Evolutionary conservation across 2,329 filamentous ascomycete species (phyloP).

Genomic region (Cephalotrichum gorgonifer): DNA sequence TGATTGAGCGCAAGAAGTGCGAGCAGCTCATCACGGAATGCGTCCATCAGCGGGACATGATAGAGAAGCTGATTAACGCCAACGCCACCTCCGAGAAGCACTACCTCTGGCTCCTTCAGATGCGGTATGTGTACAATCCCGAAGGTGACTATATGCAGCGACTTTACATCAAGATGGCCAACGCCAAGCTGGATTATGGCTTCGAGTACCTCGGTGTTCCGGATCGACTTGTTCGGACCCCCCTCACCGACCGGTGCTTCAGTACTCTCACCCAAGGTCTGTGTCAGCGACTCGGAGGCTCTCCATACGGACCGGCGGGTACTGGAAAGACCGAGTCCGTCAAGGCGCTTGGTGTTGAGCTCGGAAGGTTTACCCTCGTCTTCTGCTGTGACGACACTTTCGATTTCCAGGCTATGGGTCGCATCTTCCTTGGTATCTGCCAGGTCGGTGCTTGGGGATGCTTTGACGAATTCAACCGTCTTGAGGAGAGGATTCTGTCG

Average conservation of each 20-base stretch:
- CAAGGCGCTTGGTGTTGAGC: conserved; percentile 90
- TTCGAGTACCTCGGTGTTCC: conserved; percentile 97
- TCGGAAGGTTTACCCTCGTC: conserved; percentile 94
- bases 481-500: conserved; percentile 94
- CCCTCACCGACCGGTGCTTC: conserved; percentile 96
- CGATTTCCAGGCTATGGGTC: conserved; percentile 98
- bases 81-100: conserved; percentile 69
- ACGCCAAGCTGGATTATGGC: conserved; percentile 87
- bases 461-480: conserved; percentile 99
- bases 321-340: conserved; percentile 99
- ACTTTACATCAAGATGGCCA: conserved; percentile 90
- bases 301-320: conserved; percentile 92
- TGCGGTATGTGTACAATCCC: conserved; percentile 85
- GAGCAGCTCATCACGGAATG: conserved; percentile 98
- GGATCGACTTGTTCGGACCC: conserved; percentile 90
- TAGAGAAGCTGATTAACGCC: conserved; percentile 71
- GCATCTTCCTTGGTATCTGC: conserved; percentile 98
- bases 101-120: conserved; percentile 89
- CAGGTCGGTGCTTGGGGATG: conserved; percentile 99
- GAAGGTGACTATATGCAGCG: conserved; percentile 76
- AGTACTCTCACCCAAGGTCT: conserved; percentile 92
- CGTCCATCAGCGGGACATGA: conserved; percentile 90
- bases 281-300: conserved; percentile 89
- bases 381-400: conserved; percentile 99
- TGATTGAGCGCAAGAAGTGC: conserved; percentile 88